Conservation (phyloP, 2,329 filamentous ascomycete species). For the Diaporthe citriasiana region DNA sequence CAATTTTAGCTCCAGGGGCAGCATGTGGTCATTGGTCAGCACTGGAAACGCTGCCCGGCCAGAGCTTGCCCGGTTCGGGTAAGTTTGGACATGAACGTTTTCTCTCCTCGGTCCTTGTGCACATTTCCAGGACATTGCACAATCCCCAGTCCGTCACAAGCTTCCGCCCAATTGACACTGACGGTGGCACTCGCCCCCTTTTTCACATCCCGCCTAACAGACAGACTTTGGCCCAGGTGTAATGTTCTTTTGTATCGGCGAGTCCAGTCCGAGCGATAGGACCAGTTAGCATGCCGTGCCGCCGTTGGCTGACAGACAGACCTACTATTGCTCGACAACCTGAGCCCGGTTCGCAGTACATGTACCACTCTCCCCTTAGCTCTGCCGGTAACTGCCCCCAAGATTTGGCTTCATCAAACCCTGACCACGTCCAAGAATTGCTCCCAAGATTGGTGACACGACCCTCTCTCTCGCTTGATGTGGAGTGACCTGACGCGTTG, state of each 20-base stretch:
- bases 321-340: neutral
- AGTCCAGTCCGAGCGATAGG: neutral
- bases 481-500: conserved; percentile 15
- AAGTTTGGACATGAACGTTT: conserved; percentile 28
- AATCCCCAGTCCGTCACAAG: conserved; percentile 21
- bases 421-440: conserved; percentile 32
- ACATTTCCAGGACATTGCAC: conserved; percentile 34
- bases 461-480: conserved; percentile 15
- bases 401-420: conserved; percentile 39
- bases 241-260: neutral
- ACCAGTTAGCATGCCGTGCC: neutral
- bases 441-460: conserved; percentile 21
- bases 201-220: neutral
- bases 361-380: conserved; percentile 16
- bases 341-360: too few species aligned
- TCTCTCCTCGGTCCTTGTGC: conserved; percentile 8
- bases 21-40: conserved; percentile 5
- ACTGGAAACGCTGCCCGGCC: conserved; percentile 23
- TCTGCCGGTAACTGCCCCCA: conserved; percentile 24
- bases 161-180: conserved; percentile 8
- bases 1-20: conserved; percentile 28
- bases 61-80: conserved; percentile 29
- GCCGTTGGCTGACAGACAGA: neutral
- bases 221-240: neutral
- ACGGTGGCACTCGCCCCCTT: conserved; percentile 24